These are phyloP conservation scores for Diaporthe ilicicola DNA, from an alignment of 2,329 filamentous ascomycete species.

Conservation along the genomic window DNA sequence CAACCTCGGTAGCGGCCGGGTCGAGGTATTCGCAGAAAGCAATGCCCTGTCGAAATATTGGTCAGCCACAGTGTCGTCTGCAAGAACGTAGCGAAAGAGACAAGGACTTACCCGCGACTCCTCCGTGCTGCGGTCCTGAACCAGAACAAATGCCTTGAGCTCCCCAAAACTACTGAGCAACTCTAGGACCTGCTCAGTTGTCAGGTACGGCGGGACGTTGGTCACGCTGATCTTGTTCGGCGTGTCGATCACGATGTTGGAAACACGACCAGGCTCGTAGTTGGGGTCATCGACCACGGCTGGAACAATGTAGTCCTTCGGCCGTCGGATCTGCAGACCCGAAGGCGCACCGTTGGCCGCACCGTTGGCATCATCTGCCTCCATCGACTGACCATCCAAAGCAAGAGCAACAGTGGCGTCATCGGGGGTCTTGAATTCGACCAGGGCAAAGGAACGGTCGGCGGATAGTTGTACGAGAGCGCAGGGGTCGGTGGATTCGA, in stretches of 20 bases:
- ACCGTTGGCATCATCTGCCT: constrained; percentile 71
- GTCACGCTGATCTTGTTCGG: constrained; percentile 94
- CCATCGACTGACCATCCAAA: constrained; percentile 89
- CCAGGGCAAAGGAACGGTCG: constrained; percentile 81
- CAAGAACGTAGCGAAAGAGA: neutral
- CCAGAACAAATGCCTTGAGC: constrained; percentile 89
- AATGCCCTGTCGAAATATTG: constrained; percentile 72
- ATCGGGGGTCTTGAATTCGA: constrained; percentile 88
- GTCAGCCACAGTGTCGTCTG: constrained; percentile 27
- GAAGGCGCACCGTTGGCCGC: constrained; percentile 55
- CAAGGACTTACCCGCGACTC: constrained; percentile 78
- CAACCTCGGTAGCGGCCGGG: constrained; percentile 78
- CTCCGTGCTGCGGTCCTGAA: constrained; percentile 85
- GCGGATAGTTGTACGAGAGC: constrained; percentile 82
- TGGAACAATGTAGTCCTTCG: constrained; percentile 97
- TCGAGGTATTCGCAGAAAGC: constrained; percentile 97
- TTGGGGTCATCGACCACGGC: constrained; percentile 76
- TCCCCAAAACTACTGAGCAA: constrained; percentile 90
- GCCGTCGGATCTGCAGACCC: constrained; percentile 81
- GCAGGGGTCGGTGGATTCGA: constrained; percentile 85
- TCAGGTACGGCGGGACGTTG: constrained; percentile 87
- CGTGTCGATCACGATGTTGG: constrained; percentile 85
- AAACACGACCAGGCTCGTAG: constrained; percentile 79
- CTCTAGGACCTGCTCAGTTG: constrained; percentile 91
- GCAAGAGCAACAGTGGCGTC: constrained; percentile 94